These are phyloP conservation scores for Cryptosporidium parvum DNA, from an alignment of 169 alveolate genomes.

Conservation along the genomic window DNA sequence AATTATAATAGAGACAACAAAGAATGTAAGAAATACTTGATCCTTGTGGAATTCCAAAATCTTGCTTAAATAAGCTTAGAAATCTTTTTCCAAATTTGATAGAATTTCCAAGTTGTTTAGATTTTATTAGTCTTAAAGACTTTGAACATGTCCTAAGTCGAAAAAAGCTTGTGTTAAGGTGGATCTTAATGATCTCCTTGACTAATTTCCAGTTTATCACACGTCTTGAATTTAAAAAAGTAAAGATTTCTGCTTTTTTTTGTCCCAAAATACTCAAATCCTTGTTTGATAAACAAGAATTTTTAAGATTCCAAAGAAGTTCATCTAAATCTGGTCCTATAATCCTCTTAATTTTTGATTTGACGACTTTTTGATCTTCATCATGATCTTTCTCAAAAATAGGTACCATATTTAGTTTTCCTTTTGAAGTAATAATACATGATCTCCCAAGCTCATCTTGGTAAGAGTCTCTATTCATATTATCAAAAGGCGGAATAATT, in stretches of 20 bases:
- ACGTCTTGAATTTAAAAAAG: slow-evolving; percentile 37
- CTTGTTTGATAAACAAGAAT: not conserved
- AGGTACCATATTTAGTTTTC: slow-evolving; percentile 50
- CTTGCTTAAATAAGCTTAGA: slow-evolving; percentile 16
- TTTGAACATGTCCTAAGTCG: slow-evolving; percentile 21
- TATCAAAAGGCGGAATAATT: slow-evolving; percentile 47
- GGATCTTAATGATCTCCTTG: slow-evolving; percentile 20
- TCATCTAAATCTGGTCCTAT: not conserved
- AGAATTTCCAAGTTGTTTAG: not conserved
- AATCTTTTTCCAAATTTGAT: not conserved
- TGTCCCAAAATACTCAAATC: slow-evolving; percentile 36
- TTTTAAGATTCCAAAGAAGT: not conserved
- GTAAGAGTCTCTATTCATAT: slow-evolving; percentile 11
- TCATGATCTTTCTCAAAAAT: slow-evolving; percentile 6
- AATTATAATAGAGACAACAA: slow-evolving; percentile 55
- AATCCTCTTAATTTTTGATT: not conserved
- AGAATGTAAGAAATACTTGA: slow-evolving; percentile 48
- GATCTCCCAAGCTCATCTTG: slow-evolving; percentile 35
- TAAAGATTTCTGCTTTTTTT: slow-evolving; percentile 36
- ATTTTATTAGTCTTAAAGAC: not conserved
- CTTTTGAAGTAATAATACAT: slow-evolving; percentile 33
- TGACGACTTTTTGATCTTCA: not conserved
- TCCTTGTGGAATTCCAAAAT: slow-evolving; percentile 70
- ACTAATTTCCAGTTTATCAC: slow-evolving; percentile 28
- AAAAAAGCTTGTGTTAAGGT: slow-evolving; percentile 19